phyloP scores from a whole-genome alignment of 2,329 filamentous ascomycete genomes.

The Pseudogymnoascus sp. region DNA sequence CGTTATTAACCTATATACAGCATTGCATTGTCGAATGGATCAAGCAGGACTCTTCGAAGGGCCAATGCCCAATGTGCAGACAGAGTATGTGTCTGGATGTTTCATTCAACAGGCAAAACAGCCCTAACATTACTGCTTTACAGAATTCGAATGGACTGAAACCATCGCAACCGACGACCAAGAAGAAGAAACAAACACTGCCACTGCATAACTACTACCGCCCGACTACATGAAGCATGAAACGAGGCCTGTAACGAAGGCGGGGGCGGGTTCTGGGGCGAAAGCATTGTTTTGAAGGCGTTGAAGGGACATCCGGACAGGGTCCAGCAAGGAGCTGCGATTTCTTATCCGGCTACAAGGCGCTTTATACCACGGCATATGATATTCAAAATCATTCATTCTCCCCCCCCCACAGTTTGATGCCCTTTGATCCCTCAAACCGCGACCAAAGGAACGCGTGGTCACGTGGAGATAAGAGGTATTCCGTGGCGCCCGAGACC shows the following conservation, averaged over 20 bases:
- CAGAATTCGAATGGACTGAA: constrained; percentile 46
- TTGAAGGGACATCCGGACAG: background rate
- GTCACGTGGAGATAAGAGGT: constrained; percentile 12
- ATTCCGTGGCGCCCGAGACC: background rate
- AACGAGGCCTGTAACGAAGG: background rate
- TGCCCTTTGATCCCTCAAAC: background rate
- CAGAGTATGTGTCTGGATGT: constrained; percentile 56
- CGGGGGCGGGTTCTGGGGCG: background rate
- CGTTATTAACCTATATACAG: constrained; percentile 36
- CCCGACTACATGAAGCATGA: background rate
- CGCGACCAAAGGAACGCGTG: constrained; percentile 3
- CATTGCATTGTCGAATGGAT: constrained; percentile 97
- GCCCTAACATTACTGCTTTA: background rate
- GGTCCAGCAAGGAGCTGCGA: background rate
- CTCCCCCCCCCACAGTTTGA: background rate
- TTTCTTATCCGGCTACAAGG: background rate
- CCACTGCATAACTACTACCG: background rate
- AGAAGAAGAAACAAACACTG: constrained; percentile 1
- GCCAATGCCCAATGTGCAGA: constrained; percentile 95
- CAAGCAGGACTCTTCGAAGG: constrained; percentile 85
- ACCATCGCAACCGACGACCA: constrained; percentile 10
- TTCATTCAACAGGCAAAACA: constrained; percentile 16
- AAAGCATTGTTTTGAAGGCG: background rate
- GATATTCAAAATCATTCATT: background rate
- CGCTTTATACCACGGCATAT: constrained; percentile 2